Evolutionary conservation across 2,329 filamentous ascomycete genomes (phyloP), one percentile per base, ranked within the genome.

Genomic region (Penicillium polonicum): DNA sequence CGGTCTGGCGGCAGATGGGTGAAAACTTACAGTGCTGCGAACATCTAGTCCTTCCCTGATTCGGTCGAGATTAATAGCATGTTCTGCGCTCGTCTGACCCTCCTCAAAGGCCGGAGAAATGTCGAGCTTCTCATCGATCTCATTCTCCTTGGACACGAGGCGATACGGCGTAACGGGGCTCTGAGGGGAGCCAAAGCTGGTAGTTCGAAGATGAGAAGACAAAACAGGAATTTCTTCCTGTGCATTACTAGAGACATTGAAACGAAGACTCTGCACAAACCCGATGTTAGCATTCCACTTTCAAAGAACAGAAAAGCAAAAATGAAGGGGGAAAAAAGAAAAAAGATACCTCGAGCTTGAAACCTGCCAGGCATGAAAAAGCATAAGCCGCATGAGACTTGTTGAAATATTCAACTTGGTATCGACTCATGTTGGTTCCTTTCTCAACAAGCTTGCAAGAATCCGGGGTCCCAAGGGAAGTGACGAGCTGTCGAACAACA

Each of bases 1-100:
- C 4, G 12, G 27, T 46, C 41, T 19, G 21, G 12, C 4, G 19
- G 17, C 29, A 38, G 25, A 31, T 36, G 5, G 13, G 4, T 17
- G 21, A 48, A 10, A 25, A 50, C 57, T 29, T 41, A 61, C 54
- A 6, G 60, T 60, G 19, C 41, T 60, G 17, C 60, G 53, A 27
- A 42, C 19, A 19, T 60, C 59, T 17, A 43, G 4, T 19, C 56
- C 56, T 4, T 52, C 12, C 8, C 8, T 27, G 41, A 52, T 52
- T 36, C 50, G 39, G 5, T 45, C 50, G 6, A 46, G 39, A 10
- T 15, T 1, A 25, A 45, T 46, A 10, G 5, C 8, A 25, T 45
- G 17, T 12, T 44, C 39, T 7, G 17, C 6, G 12, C 21, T 35
- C 1, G 21, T 35, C 29, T 27, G 21, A 7, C 50, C 29, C 2